Evolutionary conservation across 2,329 filamentous ascomycete species (phyloP), one percentile per base, ranked within the genome.

Genomic region (Exophiala phaeomuriformis): DNA sequence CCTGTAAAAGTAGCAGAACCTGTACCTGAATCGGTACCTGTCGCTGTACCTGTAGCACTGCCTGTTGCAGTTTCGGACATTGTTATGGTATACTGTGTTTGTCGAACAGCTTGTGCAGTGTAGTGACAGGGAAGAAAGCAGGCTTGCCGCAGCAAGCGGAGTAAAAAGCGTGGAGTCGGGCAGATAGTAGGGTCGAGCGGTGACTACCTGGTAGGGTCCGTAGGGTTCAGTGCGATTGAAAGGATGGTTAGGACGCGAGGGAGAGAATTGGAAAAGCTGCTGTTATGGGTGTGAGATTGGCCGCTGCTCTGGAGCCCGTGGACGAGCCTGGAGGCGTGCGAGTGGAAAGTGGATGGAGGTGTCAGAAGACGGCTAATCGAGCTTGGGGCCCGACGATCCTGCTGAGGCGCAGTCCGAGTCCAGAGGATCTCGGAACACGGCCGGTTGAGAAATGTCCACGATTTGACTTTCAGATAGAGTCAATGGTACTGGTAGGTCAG

Each of bases 311-410:
- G 29, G 5, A 29, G 6, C 47, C 33, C 37, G 43, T 51, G 41
- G 49, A 19, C 29, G 35, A 50, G 47, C 30, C 35, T 35, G 30
- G 32, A 19, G 36, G 19, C 31, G 39, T 41, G 39, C 39, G 12
- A 41, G 39, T 19, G 42, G 52, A 54, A 46, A 50, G 47, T 54
- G 52, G 52, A 52, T 45, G 51, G 51, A 51, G 40, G 39, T 49
- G 51, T 53, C 51, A 53, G 45, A 52, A 44, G 39, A 40, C 51
- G 39, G 51, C 31, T 27, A 41, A 12, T 41, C 39, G 39, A 41
- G 4, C 12, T 41, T 41, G 27, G 9, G 39, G 19, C 27, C 39
- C 39, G 39, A 9, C 39, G 39, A 41, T 41, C 39, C 39, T 27
- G 27, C 12, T 39, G 39, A 41, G n/a, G 39, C 39, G 39, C 39